Evolutionary conservation across 805 yeast species (phyloP), one percentile per base, ranked within the genome.

Genomic region (Myxozyma vanderwaltii): DNA sequence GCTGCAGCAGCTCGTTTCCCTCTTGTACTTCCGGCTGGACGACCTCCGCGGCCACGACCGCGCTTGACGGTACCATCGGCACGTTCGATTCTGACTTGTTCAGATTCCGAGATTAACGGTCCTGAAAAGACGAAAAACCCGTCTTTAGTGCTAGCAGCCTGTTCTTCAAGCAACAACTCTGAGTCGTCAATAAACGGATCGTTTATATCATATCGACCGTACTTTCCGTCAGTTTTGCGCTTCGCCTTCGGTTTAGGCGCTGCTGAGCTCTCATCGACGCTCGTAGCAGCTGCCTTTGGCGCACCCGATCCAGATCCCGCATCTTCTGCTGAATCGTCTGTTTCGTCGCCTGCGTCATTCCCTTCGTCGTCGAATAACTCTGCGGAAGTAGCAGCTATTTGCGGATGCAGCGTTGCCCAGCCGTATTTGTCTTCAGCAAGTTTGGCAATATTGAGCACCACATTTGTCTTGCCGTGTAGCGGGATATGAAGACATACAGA

Each of bases 171-270:
- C 58, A 84, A 81, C 67, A 91, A 76, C 74, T 94, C 99, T 15
- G 89, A 82, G 74, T 94, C 99, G 75, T 94, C 99, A 59, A 94
- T 94, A 69, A 94, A 94, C 1, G 98, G 99, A 73, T 94, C 99
- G 61, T 88, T 85, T 50, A 83, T 78, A 71, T 94, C 99, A 73
- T 94, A 94, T 12, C 51, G 41, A 21, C 65, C 67, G 31, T 56
- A 65, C 70, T 89, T 90, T 1, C 97, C 97, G 36, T 91, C 89
- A 64, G 88, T 82, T 54, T 91, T 81, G 86, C 86, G 67, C 79
- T 77, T 76, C 70, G 73, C 70, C 56, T 77, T 73, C 68, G 79
- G 75, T 65, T 76, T 74, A 58, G 70, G 40, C 29, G 59, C 52
- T 27, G 67, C 61, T 44, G 67, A 67, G 54, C 69, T 67, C 41